A percentile compares a stretch with the other conserved stretches of the same genome.
Conservation (phyloP, 129 eudicot genomes). For the Silybum marianum region DNA sequence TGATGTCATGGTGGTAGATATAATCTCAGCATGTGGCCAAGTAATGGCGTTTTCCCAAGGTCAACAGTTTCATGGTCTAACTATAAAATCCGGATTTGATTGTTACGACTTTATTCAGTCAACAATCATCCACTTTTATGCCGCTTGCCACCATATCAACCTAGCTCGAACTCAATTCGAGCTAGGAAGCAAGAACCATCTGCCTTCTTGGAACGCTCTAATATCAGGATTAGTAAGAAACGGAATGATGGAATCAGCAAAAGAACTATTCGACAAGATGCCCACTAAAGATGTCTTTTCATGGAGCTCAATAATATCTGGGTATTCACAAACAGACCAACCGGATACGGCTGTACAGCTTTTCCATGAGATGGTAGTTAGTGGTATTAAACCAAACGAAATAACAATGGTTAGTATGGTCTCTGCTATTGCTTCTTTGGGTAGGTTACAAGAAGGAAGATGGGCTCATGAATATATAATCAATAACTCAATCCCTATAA, state of each 20-base stretch:
- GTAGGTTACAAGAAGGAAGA: slow-evolving; percentile 62
- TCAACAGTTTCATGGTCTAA: slow-evolving; percentile 58
- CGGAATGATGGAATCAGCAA: slow-evolving; percentile 58
- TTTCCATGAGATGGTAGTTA: slow-evolving; percentile 59
- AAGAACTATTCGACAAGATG: slow-evolving; percentile 55
- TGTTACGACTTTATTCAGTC: slow-evolving; percentile 67
- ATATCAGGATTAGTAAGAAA: slow-evolving; percentile 72
- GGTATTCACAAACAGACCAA: slow-evolving; percentile 67
- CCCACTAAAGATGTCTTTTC: slow-evolving; percentile 80
- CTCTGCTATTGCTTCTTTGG: slow-evolving; percentile 78
- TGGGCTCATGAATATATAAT: slow-evolving; percentile 68
- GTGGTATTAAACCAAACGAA: slow-evolving; percentile 70
- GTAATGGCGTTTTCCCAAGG: slow-evolving; percentile 54
- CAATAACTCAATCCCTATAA: slow-evolving; percentile 56
- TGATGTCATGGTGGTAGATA: slow-evolving; percentile 76
- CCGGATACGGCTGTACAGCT: slow-evolving; percentile 58
- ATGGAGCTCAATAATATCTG: slow-evolving; percentile 95
- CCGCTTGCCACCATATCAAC: slow-evolving; percentile 51
- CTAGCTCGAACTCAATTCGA: slow-evolving; percentile 69
- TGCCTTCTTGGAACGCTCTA: slow-evolving; percentile 80
- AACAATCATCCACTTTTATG: slow-evolving; percentile 69
- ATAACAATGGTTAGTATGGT: slow-evolving; percentile 89
- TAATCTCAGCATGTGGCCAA: slow-evolving; percentile 68
- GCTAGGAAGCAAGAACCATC: slow-evolving; percentile 57
- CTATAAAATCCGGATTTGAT: slow-evolving; percentile 62